A percentile compares a stretch with the other conserved stretches of the same genome.
Evolutionary conservation across 371 early-diverging fungal genomes (phyloP).

Genomic region (Lichtheimia ramosa): DNA sequence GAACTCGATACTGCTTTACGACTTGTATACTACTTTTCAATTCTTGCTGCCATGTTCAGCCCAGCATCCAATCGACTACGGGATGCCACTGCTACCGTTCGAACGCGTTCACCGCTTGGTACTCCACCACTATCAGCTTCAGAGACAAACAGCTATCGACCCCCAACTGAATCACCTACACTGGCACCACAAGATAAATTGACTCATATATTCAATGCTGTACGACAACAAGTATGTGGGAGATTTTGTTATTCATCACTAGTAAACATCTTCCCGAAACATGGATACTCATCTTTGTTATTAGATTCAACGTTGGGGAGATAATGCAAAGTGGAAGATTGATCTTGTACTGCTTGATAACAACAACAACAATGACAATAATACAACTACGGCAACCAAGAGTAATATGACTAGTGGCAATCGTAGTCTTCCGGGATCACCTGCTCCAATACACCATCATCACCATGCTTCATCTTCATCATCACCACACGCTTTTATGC

Average conservation of each 20-base stretch:
- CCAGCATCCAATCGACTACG: constrained; percentile 20
- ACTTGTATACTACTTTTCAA: neutral
- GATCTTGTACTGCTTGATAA: constrained; percentile 35
- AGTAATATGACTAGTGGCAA: too few species aligned
- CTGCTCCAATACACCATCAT: too few species aligned
- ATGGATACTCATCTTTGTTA: constrained; percentile 1
- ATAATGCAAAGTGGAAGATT: constrained; percentile 38
- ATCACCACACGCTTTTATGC: too few species aligned
- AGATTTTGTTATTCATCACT: neutral
- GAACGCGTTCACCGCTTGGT: constrained; percentile 20
- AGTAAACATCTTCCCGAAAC: neutral
- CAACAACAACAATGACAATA: constrained; percentile 7
- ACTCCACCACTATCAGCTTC: constrained; percentile 16
- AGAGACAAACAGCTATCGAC: neutral
- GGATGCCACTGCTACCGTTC: constrained; percentile 20
- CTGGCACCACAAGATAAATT: constrained; percentile 18
- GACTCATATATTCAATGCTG: constrained; percentile 25
- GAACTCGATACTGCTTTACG: neutral
- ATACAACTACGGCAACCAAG: neutral
- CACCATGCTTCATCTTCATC: too few species aligned
- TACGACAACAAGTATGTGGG: constrained; percentile 30
- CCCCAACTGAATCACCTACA: neutral
- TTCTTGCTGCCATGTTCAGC: constrained; percentile 12
- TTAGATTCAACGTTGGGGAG: constrained; percentile 35
- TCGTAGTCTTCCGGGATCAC: too few species aligned